Percentiles rank a stretch among this genome's conserved stretches.
Conservation (phyloP, 257 asterid genomes). For the Salvia splendens region DNA sequence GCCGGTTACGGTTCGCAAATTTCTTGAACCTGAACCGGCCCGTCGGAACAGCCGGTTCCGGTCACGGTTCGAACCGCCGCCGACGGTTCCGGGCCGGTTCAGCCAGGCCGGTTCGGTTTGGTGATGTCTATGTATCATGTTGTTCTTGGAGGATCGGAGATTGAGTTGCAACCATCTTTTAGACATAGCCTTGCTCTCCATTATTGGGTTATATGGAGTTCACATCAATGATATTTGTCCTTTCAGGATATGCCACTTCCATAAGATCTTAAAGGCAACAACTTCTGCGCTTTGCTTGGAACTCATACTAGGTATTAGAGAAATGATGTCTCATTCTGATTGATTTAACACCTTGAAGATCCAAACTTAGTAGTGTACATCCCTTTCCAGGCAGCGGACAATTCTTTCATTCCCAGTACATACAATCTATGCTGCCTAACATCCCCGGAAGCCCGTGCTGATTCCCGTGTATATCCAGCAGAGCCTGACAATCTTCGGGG, state of each 20-base stretch:
- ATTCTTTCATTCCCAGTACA: too few relatives aligned
- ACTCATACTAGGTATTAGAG: constrained; percentile 79
- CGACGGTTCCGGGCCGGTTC: too few relatives aligned
- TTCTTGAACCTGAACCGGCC: too few relatives aligned
- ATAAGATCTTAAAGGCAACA: constrained; percentile 77
- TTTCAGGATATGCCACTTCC: constrained; percentile 86
- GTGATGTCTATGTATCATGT: neutral
- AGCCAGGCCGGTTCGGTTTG: too few relatives aligned
- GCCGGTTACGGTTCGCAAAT: too few relatives aligned
- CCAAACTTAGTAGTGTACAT: constrained; percentile 7
- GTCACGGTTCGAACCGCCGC: too few relatives aligned
- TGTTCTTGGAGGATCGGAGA: constrained; percentile 28
- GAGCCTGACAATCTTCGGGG: too few relatives aligned
- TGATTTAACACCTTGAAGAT: constrained; percentile 23
- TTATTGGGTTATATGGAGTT: constrained; percentile 28
- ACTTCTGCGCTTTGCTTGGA: constrained; percentile 82
- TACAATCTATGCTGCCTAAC: too few relatives aligned
- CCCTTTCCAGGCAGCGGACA: too few relatives aligned
- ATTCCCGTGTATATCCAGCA: too few relatives aligned
- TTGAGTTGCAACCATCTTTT: constrained; percentile 17
- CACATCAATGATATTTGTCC: constrained; percentile 35
- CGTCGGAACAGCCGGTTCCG: too few relatives aligned
- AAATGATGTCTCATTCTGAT: constrained; percentile 22
- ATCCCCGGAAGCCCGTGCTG: too few relatives aligned
- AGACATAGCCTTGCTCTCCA: constrained; percentile 20